Evolutionary conservation across 495 filamentous ascomycete species (phyloP).

Genomic region (Aspergillus incahuasiensis): DNA sequence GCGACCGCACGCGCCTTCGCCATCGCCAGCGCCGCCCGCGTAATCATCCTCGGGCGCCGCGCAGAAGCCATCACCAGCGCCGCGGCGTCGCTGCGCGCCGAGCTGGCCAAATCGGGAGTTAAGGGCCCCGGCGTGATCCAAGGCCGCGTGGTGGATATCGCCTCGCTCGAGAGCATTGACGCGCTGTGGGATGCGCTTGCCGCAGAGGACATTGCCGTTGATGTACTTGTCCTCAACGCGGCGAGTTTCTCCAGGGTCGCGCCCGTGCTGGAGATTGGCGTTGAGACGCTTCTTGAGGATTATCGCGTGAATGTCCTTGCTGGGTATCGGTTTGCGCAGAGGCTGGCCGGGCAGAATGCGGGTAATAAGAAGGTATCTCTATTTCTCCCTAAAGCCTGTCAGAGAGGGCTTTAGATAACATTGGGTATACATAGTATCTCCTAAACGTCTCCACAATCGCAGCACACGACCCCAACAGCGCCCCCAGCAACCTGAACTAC

Average conservation of each 20-base stretch:
- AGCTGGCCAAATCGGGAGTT: too few species aligned
- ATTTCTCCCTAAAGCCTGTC: too few species aligned
- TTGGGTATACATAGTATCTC: too few species aligned
- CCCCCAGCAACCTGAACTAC: background rate
- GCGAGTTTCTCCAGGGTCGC: background rate
- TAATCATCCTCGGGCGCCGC: background rate
- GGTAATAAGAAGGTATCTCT: too few species aligned
- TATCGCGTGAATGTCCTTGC: background rate
- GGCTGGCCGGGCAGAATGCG: background rate
- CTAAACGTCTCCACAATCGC: background rate
- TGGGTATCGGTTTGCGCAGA: background rate
- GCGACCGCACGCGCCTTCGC: background rate
- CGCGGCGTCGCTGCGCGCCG: background rate
- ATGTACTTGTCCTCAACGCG: conserved; percentile 2
- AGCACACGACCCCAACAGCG: background rate
- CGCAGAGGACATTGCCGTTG: background rate
- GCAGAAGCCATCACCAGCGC: background rate
- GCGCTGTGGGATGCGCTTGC: background rate
- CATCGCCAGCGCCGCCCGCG: background rate
- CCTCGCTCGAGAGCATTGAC: background rate
- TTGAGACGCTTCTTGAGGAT: background rate
- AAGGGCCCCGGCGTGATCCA: background rate
- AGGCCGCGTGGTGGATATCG: background rate
- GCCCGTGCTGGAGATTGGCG: background rate
- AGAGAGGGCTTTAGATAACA: too few species aligned